Evolutionary conservation across 805 yeast species (phyloP), one percentile per base, ranked within the genome.

Genomic region (Candida arabinofermentans): DNA sequence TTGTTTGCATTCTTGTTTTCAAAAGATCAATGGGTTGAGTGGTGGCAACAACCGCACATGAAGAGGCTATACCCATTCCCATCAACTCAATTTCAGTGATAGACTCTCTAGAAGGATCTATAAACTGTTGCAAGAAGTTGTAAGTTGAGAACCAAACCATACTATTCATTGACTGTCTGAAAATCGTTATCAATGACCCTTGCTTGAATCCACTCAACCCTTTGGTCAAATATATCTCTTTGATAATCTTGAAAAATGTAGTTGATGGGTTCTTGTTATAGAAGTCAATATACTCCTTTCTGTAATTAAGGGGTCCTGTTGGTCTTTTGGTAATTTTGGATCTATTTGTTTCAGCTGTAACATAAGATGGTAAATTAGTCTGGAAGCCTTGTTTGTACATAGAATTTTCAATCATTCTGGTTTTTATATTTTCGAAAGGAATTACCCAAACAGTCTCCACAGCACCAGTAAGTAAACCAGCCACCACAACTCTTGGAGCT

Each of bases 11-110:
- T 56, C 95, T 75, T 2, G 96, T 78, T 66, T 90, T 90, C 36
- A 90, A 64, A 2, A 87, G 86, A 64, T 90, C 97, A 23, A 90
- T 67, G 0, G 97, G 97, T 64, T 88, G 98, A 0, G 96, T 90
- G 0, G 76, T 67, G 0, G 76, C 78, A 18, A 87, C 85, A 23
- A 86, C 95, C 0, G 88, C 83, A 3, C 75, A 63, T 0, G 93
- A 80, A 2, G 95, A 78, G 1, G 77, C 69, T 9, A 81, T 64
- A 5, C 93, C 88, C 53, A 73, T 52, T 12, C 62, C 66, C 37
- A 59, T 30, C 17, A 59, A 47, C 39, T 58, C 64, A 27, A 67
- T 46, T 24, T 60, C 63, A 4, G 71, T 70, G 14, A 73, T 70
- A 27, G 74, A 72, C 31, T 59, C 62, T 34, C 68, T 53, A 4